Percentiles rank a stretch among this genome's conserved stretches.
Evolutionary conservation across 352 stramenopile species (phyloP).

Genomic region (Globisporangium barbulae): DNA sequence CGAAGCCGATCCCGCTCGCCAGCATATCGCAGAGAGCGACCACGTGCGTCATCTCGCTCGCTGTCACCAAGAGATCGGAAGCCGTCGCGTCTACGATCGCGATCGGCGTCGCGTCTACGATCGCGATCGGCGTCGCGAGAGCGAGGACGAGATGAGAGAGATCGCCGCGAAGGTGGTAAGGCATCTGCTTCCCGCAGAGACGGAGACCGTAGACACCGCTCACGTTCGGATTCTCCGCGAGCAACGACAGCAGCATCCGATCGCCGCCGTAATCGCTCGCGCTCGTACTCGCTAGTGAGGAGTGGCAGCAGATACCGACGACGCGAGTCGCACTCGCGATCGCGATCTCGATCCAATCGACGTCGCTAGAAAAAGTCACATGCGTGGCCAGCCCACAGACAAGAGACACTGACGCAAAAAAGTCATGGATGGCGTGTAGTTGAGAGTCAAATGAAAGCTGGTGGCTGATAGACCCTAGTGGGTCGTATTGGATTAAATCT

Average conservation of each 20-base stretch:
- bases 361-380: neutral
- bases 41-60: neutral
- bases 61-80: neutral
- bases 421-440: neutral
- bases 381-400: neutral
- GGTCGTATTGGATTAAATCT: neutral
- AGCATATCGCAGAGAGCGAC: neutral
- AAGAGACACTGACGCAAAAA: neutral
- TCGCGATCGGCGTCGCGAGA: conserved; percentile 6
- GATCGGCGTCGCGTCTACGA: conserved; percentile 1
- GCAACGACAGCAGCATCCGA: neutral
- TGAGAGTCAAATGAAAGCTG: neutral
- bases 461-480: neutral
- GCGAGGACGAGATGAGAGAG: neutral
- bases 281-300: conserved; percentile 1
- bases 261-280: conserved; percentile 1
- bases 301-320: neutral
- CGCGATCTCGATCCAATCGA: conserved; percentile 1
- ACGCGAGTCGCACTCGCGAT: conserved; percentile 3
- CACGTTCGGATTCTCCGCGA: neutral
- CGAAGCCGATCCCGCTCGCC: conserved; percentile 7
- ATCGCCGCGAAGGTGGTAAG: neutral
- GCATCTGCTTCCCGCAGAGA: neutral
- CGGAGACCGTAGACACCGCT: neutral
- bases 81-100: neutral